Evolutionary conservation across 1,139 yeast species (phyloP).

Genomic region (Spathaspora jeffriesii): DNA sequence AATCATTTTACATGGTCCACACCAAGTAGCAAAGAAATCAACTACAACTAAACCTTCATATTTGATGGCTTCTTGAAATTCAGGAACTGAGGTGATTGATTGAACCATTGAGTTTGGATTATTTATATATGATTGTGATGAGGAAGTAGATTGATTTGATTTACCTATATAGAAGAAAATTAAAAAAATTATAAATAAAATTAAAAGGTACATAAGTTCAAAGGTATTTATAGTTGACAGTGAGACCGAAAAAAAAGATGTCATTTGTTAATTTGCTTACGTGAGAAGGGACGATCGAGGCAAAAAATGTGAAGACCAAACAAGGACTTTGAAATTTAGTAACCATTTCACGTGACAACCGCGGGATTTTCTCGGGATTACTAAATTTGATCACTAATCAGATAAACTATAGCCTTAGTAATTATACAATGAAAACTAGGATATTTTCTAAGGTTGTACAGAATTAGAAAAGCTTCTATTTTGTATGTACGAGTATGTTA

Average conservation of each 20-base stretch:
- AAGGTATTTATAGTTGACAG: background rate
- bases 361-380: slow-evolving; percentile 1
- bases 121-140: slow-evolving; percentile 3
- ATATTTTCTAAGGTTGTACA: too few relatives aligned
- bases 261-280: background rate
- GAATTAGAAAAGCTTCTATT: too few relatives aligned
- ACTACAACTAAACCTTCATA: slow-evolving; percentile 68
- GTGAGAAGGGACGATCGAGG: background rate
- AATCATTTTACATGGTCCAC: slow-evolving; percentile 91
- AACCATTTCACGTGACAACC: background rate
- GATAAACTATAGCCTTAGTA: too few relatives aligned
- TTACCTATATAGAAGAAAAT: slow-evolving; percentile 1
- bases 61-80: slow-evolving; percentile 61
- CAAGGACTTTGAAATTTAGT: background rate
- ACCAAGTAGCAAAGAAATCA: slow-evolving; percentile 90
- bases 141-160: background rate
- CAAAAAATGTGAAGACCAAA: background rate
- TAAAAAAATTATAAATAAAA: background rate
- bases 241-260: background rate
- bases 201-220: background rate
- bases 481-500: too few relatives aligned
- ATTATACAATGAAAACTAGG: too few relatives aligned
- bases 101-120: slow-evolving; percentile 33
- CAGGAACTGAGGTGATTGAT: slow-evolving; percentile 46
- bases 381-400: background rate